Evolutionary conservation across 208 protist genomes (phyloP).

Genomic region (Trichomonas vaginalis): DNA sequence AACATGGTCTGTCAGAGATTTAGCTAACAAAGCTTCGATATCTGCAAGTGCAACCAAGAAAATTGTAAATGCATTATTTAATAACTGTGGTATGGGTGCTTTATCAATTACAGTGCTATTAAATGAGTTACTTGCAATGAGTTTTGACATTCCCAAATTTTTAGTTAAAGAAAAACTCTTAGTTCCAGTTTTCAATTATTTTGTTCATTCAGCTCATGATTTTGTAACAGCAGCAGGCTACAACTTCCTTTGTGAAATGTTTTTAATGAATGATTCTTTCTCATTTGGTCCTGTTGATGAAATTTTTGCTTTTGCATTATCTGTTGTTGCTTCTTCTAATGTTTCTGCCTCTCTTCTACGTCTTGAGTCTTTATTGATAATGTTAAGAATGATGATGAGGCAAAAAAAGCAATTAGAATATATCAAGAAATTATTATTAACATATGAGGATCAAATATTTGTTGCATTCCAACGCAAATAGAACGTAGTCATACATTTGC

Average conservation of each 20-base stretch:
- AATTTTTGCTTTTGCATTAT: neutral
- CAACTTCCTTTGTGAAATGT: neutral
- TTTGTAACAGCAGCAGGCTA: neutral
- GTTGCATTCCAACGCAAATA: neutral
- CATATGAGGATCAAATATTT: neutral
- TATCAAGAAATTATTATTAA: neutral
- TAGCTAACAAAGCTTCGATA: neutral
- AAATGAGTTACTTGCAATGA: neutral
- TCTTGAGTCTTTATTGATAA: neutral
- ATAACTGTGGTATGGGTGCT: neutral
- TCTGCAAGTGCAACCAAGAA: neutral
- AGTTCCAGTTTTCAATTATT: neutral
- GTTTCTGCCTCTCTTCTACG: neutral
- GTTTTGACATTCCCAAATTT: neutral
- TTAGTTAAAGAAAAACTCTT: neutral
- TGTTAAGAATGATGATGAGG: neutral
- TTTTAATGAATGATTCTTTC: neutral
- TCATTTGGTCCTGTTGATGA: neutral
- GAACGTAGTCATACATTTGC: neutral
- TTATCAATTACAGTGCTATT: neutral
- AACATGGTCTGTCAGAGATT: neutral
- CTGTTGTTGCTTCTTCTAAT: neutral
- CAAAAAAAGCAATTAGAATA: neutral
- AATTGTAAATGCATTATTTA: neutral
- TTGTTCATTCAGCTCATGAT: neutral